These are phyloP conservation scores for Saccharomyces hybrid DNA, from an alignment of 1,139 yeast species.

Conservation along the genomic window DNA sequence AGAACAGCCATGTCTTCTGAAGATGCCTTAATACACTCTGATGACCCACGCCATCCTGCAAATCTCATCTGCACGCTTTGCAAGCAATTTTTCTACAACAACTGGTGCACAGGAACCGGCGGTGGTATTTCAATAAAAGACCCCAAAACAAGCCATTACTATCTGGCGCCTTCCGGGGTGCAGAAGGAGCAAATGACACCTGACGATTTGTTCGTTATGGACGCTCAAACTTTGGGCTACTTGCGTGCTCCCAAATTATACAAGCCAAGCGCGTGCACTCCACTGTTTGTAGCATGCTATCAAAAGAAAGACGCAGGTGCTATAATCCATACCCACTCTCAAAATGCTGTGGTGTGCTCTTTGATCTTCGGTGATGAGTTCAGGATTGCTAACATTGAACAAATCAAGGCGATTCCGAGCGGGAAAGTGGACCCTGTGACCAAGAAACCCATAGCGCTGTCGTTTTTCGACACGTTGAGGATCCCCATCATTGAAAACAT, in stretches of 20 bases:
- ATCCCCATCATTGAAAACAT: constrained; percentile 89
- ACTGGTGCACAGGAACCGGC: constrained; percentile 95
- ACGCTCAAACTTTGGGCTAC: constrained; percentile 38
- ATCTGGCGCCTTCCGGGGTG: constrained; percentile 85
- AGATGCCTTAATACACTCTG: constrained; percentile 37
- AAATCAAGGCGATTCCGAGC: constrained; percentile 84
- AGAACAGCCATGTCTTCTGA: background rate
- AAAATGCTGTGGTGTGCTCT: constrained; percentile 75
- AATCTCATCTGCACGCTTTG: constrained; percentile 79
- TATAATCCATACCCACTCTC: constrained; percentile 92
- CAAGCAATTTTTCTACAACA: constrained; percentile 63
- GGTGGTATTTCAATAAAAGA: constrained; percentile 85
- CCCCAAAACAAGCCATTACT: constrained; percentile 36
- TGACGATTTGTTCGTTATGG: constrained; percentile 73
- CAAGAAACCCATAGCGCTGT: constrained; percentile 37
- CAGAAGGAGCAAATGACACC: constrained; percentile 86
- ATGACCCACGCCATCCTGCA: constrained; percentile 70
- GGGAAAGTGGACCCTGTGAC: constrained; percentile 41
- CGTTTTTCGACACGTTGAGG: constrained; percentile 63
- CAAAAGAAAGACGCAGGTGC: constrained; percentile 75
- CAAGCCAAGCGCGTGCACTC: constrained; percentile 91
- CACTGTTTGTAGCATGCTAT: constrained; percentile 74
- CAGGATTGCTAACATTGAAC: constrained; percentile 74
- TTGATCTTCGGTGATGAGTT: constrained; percentile 64
- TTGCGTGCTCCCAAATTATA: constrained; percentile 54